phyloP scores from a whole-genome alignment of 495 filamentous ascomycete species.

The Aspergillus baeticus region DNA sequence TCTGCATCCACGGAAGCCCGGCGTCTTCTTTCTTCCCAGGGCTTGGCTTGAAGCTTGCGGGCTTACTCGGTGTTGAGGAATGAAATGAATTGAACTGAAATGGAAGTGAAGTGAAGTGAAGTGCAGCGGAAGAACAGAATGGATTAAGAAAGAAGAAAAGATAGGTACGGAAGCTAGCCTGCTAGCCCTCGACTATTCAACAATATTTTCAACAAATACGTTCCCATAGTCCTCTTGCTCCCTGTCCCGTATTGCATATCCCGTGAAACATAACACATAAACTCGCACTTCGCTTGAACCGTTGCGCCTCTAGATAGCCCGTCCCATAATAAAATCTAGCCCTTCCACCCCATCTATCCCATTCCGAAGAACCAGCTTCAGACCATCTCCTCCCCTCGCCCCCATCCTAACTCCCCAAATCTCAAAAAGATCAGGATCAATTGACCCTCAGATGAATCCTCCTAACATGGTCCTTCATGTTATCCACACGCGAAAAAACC shows the following conservation, averaged over 20 bases:
- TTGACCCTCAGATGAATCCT: conserved; percentile 41
- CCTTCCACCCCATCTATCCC: no score
- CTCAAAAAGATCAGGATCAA: neutral
- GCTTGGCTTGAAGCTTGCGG: neutral
- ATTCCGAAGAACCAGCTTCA: no score
- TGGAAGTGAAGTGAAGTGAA: neutral
- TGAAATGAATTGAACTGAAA: no score
- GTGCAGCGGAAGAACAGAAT: neutral
- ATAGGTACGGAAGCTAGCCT: neutral
- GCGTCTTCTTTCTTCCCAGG: neutral
- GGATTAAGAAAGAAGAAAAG: neutral
- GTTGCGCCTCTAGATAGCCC: no score
- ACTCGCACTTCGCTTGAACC: neutral
- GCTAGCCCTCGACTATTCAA: neutral
- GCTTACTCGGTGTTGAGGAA: neutral
- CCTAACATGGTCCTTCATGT: conserved; percentile 61
- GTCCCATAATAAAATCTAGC: no score
- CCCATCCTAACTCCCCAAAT: no score
- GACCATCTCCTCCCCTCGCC: no score
- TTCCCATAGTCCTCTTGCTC: no score
- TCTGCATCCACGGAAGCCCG: neutral
- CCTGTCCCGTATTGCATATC: no score
- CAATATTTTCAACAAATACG: conserved; percentile 3
- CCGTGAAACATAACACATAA: neutral
- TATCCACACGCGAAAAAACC: conserved; percentile 63